Percentiles rank a stretch among this genome's conserved stretches.
Evolutionary conservation across 805 yeast genomes (phyloP).

Genomic region (Candida sphagnicola): DNA sequence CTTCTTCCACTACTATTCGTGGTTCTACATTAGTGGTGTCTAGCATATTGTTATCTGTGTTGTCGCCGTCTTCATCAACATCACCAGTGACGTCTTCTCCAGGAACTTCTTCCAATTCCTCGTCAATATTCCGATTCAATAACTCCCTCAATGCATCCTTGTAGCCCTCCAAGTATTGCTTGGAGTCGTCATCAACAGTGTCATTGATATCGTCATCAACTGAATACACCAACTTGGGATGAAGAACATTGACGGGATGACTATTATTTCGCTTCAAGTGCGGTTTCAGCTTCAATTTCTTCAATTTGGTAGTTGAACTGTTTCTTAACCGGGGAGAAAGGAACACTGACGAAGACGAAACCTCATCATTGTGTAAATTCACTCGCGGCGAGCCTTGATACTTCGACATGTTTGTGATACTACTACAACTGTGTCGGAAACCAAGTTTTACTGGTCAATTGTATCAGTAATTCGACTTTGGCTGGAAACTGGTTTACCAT

Average conservation of each 20-base stretch:
- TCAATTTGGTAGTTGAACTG: slow-evolving; percentile 25
- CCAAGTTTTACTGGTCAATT: too few relatives aligned
- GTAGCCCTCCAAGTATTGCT: slow-evolving; percentile 69
- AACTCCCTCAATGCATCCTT: slow-evolving; percentile 58
- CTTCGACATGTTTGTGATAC: too few relatives aligned
- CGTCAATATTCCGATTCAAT: slow-evolving; percentile 14
- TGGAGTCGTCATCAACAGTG: slow-evolving; percentile 44
- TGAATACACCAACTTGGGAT: slow-evolving; percentile 49
- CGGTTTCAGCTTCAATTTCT: slow-evolving; percentile 22
- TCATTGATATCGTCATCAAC: slow-evolving; percentile 84
- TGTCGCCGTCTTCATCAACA: neutral
- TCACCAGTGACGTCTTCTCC: neutral
- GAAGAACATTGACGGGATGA: slow-evolving; percentile 5
- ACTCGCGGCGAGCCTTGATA: slow-evolving; percentile 1
- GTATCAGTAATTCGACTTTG: too few relatives aligned
- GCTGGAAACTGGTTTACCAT: too few relatives aligned
- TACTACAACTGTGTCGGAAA: too few relatives aligned
- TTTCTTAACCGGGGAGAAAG: slow-evolving; percentile 4
- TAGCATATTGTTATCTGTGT: neutral
- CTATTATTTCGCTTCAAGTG: slow-evolving; percentile 23
- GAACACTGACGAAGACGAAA: slow-evolving; percentile 1
- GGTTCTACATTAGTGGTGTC: too few relatives aligned
- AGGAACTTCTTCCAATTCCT: slow-evolving; percentile 21
- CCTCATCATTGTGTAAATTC: slow-evolving; percentile 1
- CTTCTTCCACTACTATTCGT: neutral